A percentile compares a stretch with the other conserved stretches of the same genome.
Evolutionary conservation across 2,329 filamentous ascomycete genomes (phyloP).

Genomic region (Furcasterigmium sp.): DNA sequence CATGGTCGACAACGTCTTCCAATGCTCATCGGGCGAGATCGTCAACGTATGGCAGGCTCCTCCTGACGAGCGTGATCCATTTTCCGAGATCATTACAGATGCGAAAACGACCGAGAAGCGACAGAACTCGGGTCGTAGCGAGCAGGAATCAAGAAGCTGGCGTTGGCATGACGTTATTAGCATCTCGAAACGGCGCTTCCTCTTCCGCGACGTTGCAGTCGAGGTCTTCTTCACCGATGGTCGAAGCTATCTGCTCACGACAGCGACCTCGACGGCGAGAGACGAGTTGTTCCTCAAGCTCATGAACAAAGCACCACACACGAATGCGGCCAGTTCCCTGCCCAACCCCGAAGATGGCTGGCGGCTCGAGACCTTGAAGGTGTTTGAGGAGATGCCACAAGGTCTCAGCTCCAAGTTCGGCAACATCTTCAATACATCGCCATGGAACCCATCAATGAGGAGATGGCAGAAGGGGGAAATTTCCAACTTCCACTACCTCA

Average conservation of each 20-base stretch:
- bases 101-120: slow-evolving; percentile 56
- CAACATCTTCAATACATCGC: slow-evolving; percentile 80
- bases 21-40: slow-evolving; percentile 90
- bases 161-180: slow-evolving; percentile 92
- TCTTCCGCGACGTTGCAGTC: slow-evolving; percentile 94
- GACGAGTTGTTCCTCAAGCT: slow-evolving; percentile 80
- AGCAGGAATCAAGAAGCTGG: slow-evolving; percentile 87
- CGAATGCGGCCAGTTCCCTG: slow-evolving; percentile 61
- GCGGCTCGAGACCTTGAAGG: slow-evolving; percentile 80
- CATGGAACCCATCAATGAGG: slow-evolving; percentile 78
- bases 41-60: slow-evolving; percentile 95
- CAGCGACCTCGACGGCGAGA: slow-evolving; percentile 65
- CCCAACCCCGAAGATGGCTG: slow-evolving; percentile 83
- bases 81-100: slow-evolving; percentile 87
- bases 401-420: slow-evolving; percentile 82
- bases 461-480: slow-evolving; percentile 93
- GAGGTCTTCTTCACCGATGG: slow-evolving; percentile 98
- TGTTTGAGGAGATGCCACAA: slow-evolving; percentile 53
- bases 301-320: slow-evolving; percentile 73
- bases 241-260: slow-evolving; percentile 86
- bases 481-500: slow-evolving; percentile 97
- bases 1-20: slow-evolving; percentile 94
- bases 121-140: slow-evolving; percentile 49
- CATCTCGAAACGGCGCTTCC: slow-evolving; percentile 89
- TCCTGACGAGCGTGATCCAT: slow-evolving; percentile 86